Evolutionary conservation across 345 rosid genomes (phyloP).

Genomic region (Zanthoxylum bungeanum): DNA sequence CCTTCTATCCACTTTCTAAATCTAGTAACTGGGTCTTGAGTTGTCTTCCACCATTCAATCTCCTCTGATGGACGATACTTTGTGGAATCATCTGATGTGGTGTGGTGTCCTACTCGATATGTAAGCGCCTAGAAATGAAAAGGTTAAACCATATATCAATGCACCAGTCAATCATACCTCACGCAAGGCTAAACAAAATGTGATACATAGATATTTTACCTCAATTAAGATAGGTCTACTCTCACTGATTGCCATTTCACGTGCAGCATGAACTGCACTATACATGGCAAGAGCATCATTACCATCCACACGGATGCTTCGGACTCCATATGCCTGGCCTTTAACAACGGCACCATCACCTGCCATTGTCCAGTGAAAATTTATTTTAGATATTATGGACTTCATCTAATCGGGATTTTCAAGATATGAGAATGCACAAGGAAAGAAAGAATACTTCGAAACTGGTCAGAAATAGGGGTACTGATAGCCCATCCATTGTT

Average conservation of each 20-base stretch:
- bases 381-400: background rate
- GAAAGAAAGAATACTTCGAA: constrained; percentile 57
- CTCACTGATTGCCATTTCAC: constrained; percentile 66
- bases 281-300: constrained; percentile 89
- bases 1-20: constrained; percentile 70
- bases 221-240: constrained; percentile 79
- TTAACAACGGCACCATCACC: constrained; percentile 85
- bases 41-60: constrained; percentile 65
- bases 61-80: constrained; percentile 72
- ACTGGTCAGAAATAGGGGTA: constrained; percentile 75
- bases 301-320: constrained; percentile 88
- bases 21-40: constrained; percentile 60
- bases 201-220: constrained; percentile 33
- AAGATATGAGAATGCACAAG: constrained; percentile 4
- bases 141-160: background rate
- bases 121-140: constrained; percentile 61
- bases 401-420: background rate
- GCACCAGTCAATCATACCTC: background rate
- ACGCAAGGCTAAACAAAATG: background rate
- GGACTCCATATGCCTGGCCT: constrained; percentile 84
- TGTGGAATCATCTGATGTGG: constrained; percentile 94
- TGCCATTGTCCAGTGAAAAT: constrained; percentile 18
- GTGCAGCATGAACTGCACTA: constrained; percentile 69
- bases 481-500: constrained; percentile 97
- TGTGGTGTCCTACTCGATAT: constrained; percentile 87